Evolutionary conservation across 768 basidiomycete genomes (phyloP), one percentile per base, ranked within the genome.

Genomic region (Kwoniella sp.): DNA sequence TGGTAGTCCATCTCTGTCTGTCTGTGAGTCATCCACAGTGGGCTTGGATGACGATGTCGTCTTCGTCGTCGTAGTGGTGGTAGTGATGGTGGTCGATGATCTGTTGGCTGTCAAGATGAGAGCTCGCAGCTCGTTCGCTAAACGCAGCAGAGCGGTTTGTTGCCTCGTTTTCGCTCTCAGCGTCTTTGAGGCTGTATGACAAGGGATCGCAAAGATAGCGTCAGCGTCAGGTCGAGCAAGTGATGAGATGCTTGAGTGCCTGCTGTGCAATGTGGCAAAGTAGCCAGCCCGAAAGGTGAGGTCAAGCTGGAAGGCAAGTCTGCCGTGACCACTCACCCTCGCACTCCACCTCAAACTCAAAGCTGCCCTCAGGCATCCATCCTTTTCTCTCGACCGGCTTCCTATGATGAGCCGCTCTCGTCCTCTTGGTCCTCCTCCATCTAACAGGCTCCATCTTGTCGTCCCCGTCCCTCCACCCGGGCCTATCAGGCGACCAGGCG

Each of bases 311-410:
- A 37, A 5, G 34, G 34, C 7, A 37, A 5, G 13, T 37, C 34
- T n/a, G n/a, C n/a, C 34, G 34, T 37, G 7, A 5, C 34, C 34
- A 67, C 72, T 61, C 59, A 73, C 75, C 72, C 55, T 58, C 22
- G 55, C 64, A 68, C 30, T 55, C 52, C 60, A 63, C 31, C 53
- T 79, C 78, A 57, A 75, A 75, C 38, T 79, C 78, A 58, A 79
- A 79, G 30, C 71, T 76, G 3, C 76, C 78, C 51, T 79, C 78
- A 15, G 78, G 78, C 2, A 65, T 66, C 76, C 75, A 79, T 23
- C 78, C 78, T 22, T 68, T 70, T 31, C 78, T 58, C 15, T 69
- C 62, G 9, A 75, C 55, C 1, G 67, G 51, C 55, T 68, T 69
- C 17, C 70, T 47, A 23, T 63, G 47, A 23, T 63, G 54, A 55